Percentiles rank a stretch among this genome's conserved stretches.
Evolutionary conservation across 23 red algal species (phyloP).

Genomic region (Gracilaria domingensis): DNA sequence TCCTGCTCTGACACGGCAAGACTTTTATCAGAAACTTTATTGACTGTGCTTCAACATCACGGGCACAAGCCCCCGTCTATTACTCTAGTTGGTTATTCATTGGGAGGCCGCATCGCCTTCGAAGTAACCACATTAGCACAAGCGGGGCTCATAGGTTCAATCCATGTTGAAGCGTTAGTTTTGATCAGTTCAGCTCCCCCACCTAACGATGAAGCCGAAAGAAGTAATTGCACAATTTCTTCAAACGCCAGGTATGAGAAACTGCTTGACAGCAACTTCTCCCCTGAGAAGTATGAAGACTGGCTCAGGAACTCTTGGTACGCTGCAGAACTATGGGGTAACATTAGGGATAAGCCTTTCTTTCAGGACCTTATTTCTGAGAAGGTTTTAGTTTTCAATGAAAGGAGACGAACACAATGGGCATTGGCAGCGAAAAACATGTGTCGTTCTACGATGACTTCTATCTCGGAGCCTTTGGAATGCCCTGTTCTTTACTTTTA

Average conservation of each 20-base stretch:
- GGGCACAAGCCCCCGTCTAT: background rate
- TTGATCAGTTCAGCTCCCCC: conserved; percentile 56
- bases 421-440: conserved; percentile 5
- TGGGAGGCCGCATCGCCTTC: conserved; percentile 67
- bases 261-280: background rate
- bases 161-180: conserved; percentile 6
- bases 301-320: conserved; percentile 46
- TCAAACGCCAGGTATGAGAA: background rate
- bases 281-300: background rate
- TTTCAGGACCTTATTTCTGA: background rate
- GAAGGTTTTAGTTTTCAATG: background rate
- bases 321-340: conserved; percentile 29
- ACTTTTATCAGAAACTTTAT: background rate
- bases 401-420: background rate
- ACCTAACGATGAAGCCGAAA: background rate
- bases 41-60: background rate
- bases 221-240: background rate
- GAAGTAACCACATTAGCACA: conserved; percentile 15
- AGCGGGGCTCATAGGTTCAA: background rate
- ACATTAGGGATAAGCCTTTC: conserved; percentile 20
- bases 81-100: conserved; percentile 47
- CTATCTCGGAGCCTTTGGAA: background rate
- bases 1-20: conserved; percentile 25
- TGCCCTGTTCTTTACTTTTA: conserved; percentile 50
- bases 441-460: conserved; percentile 33